Evolutionary conservation across 192 early-diverging fungal species (phyloP).

Genomic region (Backusella circina): DNA sequence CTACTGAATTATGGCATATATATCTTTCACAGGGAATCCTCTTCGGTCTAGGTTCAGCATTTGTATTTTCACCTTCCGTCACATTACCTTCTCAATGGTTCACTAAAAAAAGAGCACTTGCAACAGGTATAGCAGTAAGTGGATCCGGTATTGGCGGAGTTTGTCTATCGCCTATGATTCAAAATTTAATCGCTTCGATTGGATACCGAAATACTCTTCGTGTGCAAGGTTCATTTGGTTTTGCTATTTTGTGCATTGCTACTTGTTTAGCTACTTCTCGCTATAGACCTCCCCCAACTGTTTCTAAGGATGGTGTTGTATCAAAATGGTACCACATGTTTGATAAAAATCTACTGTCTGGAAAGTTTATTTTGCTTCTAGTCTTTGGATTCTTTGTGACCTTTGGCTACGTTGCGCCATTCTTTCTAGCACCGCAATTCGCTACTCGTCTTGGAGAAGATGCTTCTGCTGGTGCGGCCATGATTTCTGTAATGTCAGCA

Average conservation of each 20-base stretch:
- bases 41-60: conserved; percentile 53
- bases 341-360: conserved; percentile 19
- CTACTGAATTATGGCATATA: conserved; percentile 62
- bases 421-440: conserved; percentile 41
- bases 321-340: conserved; percentile 19
- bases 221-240: conserved; percentile 31
- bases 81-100: conserved; percentile 65
- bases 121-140: conserved; percentile 61
- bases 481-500: conserved; percentile 65
- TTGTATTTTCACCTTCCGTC: conserved; percentile 57
- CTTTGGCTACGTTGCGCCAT: conserved; percentile 49
- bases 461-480: conserved; percentile 38
- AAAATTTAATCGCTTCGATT: conserved; percentile 27
- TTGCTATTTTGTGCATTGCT: conserved; percentile 31
- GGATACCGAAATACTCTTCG: conserved; percentile 40
- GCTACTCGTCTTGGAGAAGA: conserved; percentile 10
- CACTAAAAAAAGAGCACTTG: conserved; percentile 50
- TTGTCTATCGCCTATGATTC: conserved; percentile 51
- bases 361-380: conserved; percentile 13
- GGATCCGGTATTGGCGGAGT: conserved; percentile 66
- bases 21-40: conserved; percentile 64
- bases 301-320: background rate
- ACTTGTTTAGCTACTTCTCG: conserved; percentile 15
- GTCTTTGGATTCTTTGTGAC: conserved; percentile 21
- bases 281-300: conserved; percentile 6